Conservation (phyloP, 1,139 yeast species). For the Kurtzmaniella quercitrusa region DNA sequence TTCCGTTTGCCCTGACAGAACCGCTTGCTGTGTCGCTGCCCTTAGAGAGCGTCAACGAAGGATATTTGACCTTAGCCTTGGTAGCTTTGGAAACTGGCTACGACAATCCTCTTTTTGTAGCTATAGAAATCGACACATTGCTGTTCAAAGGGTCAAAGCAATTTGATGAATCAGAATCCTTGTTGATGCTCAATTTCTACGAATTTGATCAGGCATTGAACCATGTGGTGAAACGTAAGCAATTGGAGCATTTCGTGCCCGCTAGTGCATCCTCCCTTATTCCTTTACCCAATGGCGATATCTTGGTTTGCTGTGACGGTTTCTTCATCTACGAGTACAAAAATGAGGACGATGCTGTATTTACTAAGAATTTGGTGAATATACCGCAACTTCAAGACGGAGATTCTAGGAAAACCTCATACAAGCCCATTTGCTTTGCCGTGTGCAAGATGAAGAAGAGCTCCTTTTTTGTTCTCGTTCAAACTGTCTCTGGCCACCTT, state of each 20-base stretch:
- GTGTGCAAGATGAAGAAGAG: conserved; percentile 59
- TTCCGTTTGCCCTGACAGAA: conserved; percentile 20
- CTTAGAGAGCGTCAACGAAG: conserved; percentile 56
- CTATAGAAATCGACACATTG: conserved; percentile 62
- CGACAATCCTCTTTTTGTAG: conserved; percentile 79
- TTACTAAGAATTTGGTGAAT: conserved; percentile 20
- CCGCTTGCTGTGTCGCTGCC: conserved; percentile 43
- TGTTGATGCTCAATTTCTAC: conserved; percentile 51
- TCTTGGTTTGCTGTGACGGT: conserved; percentile 36
- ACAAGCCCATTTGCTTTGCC: conserved; percentile 34
- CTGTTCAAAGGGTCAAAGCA: conserved; percentile 11
- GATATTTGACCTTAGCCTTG: conserved; percentile 49
- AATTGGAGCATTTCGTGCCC: conserved; percentile 33
- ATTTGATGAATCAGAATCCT: conserved; percentile 17
- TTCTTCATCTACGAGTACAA: conserved; percentile 22
- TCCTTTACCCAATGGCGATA: conserved; percentile 30
- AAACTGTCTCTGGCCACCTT: conserved; percentile 71
- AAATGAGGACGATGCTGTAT: conserved; percentile 5
- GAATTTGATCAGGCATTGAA: conserved; percentile 85
- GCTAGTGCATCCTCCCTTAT: conserved; percentile 26
- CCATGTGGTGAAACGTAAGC: conserved; percentile 51
- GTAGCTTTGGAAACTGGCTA: conserved; percentile 69
- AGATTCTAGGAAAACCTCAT: conserved; percentile 6
- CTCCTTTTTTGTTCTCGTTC: conserved; percentile 68
- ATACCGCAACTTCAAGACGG: conserved; percentile 43